Evolutionary conservation across 148 eudicot genomes (phyloP), one percentile per base, ranked within the genome.

Genomic region (Rhododendron vialii): DNA sequence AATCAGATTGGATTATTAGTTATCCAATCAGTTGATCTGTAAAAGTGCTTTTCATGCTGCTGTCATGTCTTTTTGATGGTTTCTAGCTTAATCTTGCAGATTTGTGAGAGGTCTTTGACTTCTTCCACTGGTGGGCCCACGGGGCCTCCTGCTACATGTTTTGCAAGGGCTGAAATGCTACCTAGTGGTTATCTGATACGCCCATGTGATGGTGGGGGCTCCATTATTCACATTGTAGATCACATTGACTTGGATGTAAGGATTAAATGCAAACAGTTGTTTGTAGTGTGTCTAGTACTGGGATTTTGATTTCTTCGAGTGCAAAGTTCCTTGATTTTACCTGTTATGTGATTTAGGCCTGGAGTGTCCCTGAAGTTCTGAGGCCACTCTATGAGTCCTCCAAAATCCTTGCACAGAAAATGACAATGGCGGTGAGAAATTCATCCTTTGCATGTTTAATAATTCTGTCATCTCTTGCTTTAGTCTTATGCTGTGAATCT

Each of bases 311-410:
- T 51, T 82, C 47, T 50, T 50, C 6, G 36, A 12, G 50, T 24
- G 51, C 84, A 12, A 45, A 82, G 22, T 82, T 36, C 41, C 50
- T 63, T 63, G 53, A 76, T 1, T 76, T 85, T 84, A 15, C 30
- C 41, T 61, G 1, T 65, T 28, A 47, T 77, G 50, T 48, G 50
- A 38, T 82, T 38, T 81, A 93, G 95, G 89, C 90, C 26, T 88
- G 88, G 89, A 89, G 91, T 84, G 94, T 92, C 78, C 95, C 95
- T 76, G 95, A 93, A 87, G 92, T 92, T 83, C 85, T 93, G 63
- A 88, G 95, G 59, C 95, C 95, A 67, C 93, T 93, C 43, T 93
- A 92, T 83, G 93, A 93, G 90, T 93, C 95, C 3, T 92, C 95
- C 47, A 92, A 91, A 87, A 89, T 92, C 81, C 88, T 92, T 73